Percentiles rank a stretch among this genome's conserved stretches.
These are phyloP conservation scores for Cordyceps sp. DNA, from an alignment of 2,329 filamentous ascomycete species.

Conservation along the genomic window DNA sequence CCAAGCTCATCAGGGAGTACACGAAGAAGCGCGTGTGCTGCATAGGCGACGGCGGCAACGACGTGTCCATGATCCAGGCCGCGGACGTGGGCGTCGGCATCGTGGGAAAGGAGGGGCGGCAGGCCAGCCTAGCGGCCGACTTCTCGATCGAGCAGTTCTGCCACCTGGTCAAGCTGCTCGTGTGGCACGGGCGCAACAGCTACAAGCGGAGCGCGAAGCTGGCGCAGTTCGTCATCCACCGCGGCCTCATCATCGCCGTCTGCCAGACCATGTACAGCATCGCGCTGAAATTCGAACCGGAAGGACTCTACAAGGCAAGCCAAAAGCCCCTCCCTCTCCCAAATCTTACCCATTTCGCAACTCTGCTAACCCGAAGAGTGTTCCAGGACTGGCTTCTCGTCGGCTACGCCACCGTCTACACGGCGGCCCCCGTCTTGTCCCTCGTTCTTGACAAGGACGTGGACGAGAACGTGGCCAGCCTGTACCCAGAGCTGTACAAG, in stretches of 20 bases:
- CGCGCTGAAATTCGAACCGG: conserved; percentile 79
- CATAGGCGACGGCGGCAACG: conserved; percentile 95
- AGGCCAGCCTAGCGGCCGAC: conserved; percentile 87
- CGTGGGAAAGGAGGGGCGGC: conserved; percentile 90
- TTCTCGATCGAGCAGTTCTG: conserved; percentile 94
- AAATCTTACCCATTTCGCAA: neutral
- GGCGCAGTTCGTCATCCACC: conserved; percentile 94
- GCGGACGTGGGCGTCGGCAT: conserved; percentile 97
- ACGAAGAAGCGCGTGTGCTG: conserved; percentile 95
- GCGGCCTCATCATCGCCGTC: conserved; percentile 84
- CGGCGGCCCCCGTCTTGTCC: conserved; percentile 80
- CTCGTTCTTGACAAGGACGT: conserved; percentile 91
- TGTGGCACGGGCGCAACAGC: conserved; percentile 95
- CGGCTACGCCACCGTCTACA: conserved; percentile 92
- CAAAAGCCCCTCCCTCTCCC: neutral
- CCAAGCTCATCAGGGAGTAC: conserved; percentile 72
- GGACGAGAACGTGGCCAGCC: conserved; percentile 78
- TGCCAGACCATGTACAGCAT: conserved; percentile 98
- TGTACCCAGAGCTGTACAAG: conserved; percentile 96
- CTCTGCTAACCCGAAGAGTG: conserved; percentile 7
- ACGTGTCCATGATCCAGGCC: conserved; percentile 98
- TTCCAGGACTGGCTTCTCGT: conserved; percentile 79
- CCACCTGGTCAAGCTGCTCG: conserved; percentile 88
- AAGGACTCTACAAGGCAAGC: conserved; percentile 70
- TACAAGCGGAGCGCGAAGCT: conserved; percentile 95